Percentiles rank a stretch among this genome's conserved stretches.
Conservation (phyloP, 345 rosid genomes). For the Salix arbutifolia region DNA sequence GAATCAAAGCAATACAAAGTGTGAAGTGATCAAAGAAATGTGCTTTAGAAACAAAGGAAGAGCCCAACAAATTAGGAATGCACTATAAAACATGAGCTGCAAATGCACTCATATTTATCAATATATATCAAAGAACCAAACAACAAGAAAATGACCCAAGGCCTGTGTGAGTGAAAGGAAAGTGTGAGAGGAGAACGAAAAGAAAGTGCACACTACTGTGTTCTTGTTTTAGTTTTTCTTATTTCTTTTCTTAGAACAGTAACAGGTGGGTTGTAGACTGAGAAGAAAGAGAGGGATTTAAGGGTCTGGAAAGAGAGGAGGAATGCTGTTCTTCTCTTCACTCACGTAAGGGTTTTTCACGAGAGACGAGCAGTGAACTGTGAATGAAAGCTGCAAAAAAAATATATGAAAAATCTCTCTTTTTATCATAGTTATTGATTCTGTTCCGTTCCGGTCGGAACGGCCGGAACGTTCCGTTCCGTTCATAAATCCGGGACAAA, state of each 20-base stretch:
- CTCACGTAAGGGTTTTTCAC: conserved; percentile 38
- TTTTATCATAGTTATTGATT: neutral
- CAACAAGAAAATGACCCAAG: conserved; percentile 31
- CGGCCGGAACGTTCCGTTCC: too few species aligned
- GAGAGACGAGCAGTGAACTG: conserved; percentile 56
- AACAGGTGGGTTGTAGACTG: neutral
- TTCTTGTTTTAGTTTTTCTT: conserved; percentile 14
- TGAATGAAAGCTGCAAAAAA: conserved; percentile 46
- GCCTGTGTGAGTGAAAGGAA: conserved; percentile 1
- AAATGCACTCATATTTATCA: conserved; percentile 8
- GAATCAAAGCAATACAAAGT: conserved; percentile 11
- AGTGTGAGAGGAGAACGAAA: conserved; percentile 3
- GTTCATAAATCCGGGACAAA: too few species aligned
- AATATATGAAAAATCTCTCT: too few species aligned
- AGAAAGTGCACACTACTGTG: conserved; percentile 7
- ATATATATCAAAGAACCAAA: conserved; percentile 27
- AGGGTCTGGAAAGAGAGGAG: conserved; percentile 28
- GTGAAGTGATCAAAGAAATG: conserved; percentile 10
- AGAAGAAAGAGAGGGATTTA: conserved; percentile 15
- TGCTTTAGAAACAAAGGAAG: conserved; percentile 14
- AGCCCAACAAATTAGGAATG: conserved; percentile 9
- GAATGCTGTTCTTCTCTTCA: conserved; percentile 24
- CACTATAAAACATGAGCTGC: conserved; percentile 35
- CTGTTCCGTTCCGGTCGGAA: too few species aligned
- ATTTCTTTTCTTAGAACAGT: neutral